phyloP scores from a whole-genome alignment of 352 stramenopile species.

The Phytophthora ramorum region DNA sequence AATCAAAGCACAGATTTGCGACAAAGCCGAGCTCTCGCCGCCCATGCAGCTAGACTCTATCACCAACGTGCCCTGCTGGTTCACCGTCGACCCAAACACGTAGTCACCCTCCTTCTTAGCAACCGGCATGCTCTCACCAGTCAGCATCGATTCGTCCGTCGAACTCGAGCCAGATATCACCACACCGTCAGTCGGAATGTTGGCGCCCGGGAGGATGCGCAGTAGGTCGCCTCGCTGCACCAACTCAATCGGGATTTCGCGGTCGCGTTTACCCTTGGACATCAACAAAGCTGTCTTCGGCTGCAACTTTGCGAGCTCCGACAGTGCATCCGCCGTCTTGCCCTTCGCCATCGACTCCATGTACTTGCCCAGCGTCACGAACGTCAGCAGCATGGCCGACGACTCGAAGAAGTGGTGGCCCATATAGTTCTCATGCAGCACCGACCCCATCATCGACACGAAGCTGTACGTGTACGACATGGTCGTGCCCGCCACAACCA shows the following conservation, averaged over 20 bases:
- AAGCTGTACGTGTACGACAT: slow-evolving; percentile 90
- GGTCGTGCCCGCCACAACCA: slow-evolving; percentile 86
- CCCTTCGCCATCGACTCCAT: slow-evolving; percentile 90
- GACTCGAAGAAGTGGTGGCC: slow-evolving; percentile 91
- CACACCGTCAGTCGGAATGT: slow-evolving; percentile 85
- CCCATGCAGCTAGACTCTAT: slow-evolving; percentile 86
- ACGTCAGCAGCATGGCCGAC: slow-evolving; percentile 87
- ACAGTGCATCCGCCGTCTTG: slow-evolving; percentile 80
- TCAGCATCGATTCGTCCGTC: slow-evolving; percentile 85
- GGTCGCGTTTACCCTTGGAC: slow-evolving; percentile 53
- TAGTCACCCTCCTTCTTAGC: slow-evolving; percentile 76
- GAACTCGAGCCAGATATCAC: slow-evolving; percentile 75
- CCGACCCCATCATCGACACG: slow-evolving; percentile 75
- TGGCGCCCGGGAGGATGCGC: slow-evolving; percentile 71
- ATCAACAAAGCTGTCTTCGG: slow-evolving; percentile 81
- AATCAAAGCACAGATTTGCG: slow-evolving; percentile 86
- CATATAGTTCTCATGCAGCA: slow-evolving; percentile 63
- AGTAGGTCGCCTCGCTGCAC: slow-evolving; percentile 85
- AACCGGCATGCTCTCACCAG: slow-evolving; percentile 90
- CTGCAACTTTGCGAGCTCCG: slow-evolving; percentile 78
- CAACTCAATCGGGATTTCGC: slow-evolving; percentile 83
- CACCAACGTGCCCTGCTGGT: slow-evolving; percentile 85
- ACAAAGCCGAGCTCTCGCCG: slow-evolving; percentile 69
- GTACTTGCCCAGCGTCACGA: slow-evolving; percentile 90
- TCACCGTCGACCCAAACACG: slow-evolving; percentile 88